These are phyloP conservation scores for Wickerhamomyces alni DNA, from an alignment of 805 yeast genomes.

Conservation along the genomic window DNA sequence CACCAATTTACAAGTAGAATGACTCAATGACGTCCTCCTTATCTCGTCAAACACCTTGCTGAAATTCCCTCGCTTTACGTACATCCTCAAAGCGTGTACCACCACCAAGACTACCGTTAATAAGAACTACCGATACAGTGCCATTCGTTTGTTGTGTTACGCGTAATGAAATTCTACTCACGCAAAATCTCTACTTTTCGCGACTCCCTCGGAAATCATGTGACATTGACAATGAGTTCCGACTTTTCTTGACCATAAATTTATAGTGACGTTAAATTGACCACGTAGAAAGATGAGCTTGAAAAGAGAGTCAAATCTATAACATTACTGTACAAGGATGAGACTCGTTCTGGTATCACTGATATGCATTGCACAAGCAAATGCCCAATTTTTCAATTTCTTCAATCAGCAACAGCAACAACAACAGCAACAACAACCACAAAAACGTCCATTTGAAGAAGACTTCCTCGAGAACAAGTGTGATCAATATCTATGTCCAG, in stretches of 20 bases:
- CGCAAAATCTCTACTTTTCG: not conserved
- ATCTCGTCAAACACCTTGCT: conserved; percentile 62
- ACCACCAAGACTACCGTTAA: too few species aligned
- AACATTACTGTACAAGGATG: too few species aligned
- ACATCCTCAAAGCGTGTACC: conserved; percentile 48
- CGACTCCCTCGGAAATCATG: not conserved
- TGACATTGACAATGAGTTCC: not conserved
- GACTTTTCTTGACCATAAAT: too few species aligned
- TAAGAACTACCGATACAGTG: too few species aligned
- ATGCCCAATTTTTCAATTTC: conserved; percentile 39
- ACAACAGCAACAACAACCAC: conserved; percentile 30
- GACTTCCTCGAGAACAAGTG: conserved; percentile 42
- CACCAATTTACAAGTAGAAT: conserved; percentile 78
- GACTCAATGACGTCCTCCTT: conserved; percentile 69
- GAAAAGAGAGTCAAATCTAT: too few species aligned
- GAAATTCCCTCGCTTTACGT: conserved; percentile 65
- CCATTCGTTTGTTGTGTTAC: too few species aligned
- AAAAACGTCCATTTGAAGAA: conserved; percentile 27
- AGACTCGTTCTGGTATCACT: too few species aligned
- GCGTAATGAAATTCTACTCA: not conserved
- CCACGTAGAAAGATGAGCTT: not conserved
- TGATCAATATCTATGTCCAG: conserved; percentile 69
- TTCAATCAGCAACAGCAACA: conserved; percentile 35
- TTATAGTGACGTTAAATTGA: not conserved
- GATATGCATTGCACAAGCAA: conserved; percentile 9